Conservation (phyloP, 441 rosid species). For the Melastoma candidum region DNA sequence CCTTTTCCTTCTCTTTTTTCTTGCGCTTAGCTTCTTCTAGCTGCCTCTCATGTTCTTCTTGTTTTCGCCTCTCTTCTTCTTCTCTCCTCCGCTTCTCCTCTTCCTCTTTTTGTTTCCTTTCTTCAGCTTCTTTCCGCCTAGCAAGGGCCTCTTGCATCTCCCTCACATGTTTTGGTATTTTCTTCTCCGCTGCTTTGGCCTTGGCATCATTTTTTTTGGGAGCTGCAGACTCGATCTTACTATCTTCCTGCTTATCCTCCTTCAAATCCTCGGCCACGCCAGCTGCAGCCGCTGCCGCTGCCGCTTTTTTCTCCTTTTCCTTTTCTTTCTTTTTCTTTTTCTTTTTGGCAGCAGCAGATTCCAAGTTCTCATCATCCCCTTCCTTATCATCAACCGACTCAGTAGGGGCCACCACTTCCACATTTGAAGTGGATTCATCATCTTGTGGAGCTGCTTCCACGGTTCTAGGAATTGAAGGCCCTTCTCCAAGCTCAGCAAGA, state of each 20-base stretch:
- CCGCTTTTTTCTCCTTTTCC: slow-evolving; percentile 77
- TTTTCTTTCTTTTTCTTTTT: slow-evolving; percentile 86
- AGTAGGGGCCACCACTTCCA: slow-evolving; percentile 32
- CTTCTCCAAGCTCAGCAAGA: slow-evolving; percentile 81
- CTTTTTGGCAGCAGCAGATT: slow-evolving; percentile 87
- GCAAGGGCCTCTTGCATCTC: slow-evolving; percentile 96
- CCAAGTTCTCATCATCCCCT: slow-evolving; percentile 58
- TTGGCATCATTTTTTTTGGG: slow-evolving; percentile 64
- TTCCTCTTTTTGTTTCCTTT: slow-evolving; percentile 74
- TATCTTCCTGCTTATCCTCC: slow-evolving; percentile 47
- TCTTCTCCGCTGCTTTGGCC: slow-evolving; percentile 78
- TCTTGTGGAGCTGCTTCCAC: slow-evolving; percentile 30
- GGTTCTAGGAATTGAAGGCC: slow-evolving; percentile 29
- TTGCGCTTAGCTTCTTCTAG: slow-evolving; percentile 90
- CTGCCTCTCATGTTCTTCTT: slow-evolving; percentile 87
- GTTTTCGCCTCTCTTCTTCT: slow-evolving; percentile 78
- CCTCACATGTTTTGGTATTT: slow-evolving; percentile 84
- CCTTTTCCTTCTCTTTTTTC: slow-evolving; percentile 89
- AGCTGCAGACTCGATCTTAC: slow-evolving; percentile 33
- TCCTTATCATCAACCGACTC: slow-evolving; percentile 50
- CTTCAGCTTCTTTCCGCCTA: slow-evolving; percentile 73
- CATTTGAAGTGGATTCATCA: slow-evolving; percentile 40
- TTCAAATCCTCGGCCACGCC: slow-evolving; percentile 31
- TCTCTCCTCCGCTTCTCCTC: slow-evolving; percentile 84
- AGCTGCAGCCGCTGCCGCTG: slow-evolving; percentile 32